phyloP scores from a whole-genome alignment of 352 stramenopile genomes.

The Globisporangium uncinulatum region DNA sequence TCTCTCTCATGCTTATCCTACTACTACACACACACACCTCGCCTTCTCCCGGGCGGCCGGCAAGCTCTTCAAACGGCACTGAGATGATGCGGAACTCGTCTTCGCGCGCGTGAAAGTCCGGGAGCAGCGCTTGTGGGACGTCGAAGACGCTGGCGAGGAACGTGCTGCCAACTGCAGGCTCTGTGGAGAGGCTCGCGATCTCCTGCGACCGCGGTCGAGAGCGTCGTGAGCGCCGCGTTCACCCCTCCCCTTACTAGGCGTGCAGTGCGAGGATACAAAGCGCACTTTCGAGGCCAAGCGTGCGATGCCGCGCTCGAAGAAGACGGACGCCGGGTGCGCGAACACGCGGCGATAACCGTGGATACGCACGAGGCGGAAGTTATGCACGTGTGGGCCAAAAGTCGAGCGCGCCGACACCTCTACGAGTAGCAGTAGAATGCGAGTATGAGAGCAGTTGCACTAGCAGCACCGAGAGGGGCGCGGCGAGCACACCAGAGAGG shows the following conservation, averaged over 20 bases:
- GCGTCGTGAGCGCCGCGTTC: neutral
- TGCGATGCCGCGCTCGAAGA: constrained; percentile 90
- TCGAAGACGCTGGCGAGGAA: constrained; percentile 77
- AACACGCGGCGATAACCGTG: constrained; percentile 87
- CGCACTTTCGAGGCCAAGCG: constrained; percentile 72
- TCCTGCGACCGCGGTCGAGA: constrained; percentile 34
- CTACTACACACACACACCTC: constrained; percentile 11
- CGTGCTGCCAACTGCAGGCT: constrained; percentile 40
- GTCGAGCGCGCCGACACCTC: constrained; percentile 82
- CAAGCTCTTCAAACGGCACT: constrained; percentile 69
- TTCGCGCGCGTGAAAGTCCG: constrained; percentile 77
- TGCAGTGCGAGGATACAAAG: too few relatives aligned
- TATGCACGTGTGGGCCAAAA: constrained; percentile 77
- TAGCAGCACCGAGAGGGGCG: neutral
- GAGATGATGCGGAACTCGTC: constrained; percentile 86
- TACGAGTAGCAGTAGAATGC: neutral
- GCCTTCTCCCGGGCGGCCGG: constrained; percentile 24
- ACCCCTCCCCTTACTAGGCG: too few relatives aligned
- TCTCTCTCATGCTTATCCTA: neutral
- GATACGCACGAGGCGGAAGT: constrained; percentile 87
- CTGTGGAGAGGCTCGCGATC: constrained; percentile 84
- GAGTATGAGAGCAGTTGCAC: neutral
- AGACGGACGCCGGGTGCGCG: constrained; percentile 89
- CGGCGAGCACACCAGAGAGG: constrained; percentile 47
- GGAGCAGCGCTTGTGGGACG: constrained; percentile 43